phyloP scores from a whole-genome alignment of 768 basidiomycete species.

The Calvatia gigantea region DNA sequence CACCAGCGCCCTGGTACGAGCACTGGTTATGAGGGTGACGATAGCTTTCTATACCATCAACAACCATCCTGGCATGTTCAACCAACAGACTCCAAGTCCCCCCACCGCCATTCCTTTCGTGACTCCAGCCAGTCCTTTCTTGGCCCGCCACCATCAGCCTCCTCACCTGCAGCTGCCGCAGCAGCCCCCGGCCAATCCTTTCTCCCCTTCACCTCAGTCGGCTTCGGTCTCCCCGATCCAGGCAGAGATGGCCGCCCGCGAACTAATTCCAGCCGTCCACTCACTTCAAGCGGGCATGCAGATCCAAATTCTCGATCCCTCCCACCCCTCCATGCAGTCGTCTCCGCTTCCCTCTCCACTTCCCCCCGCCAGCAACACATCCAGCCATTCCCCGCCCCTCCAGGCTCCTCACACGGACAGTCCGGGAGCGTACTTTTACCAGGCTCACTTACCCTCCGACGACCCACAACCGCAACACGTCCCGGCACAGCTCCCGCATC shows the following conservation, averaged over 20 bases:
- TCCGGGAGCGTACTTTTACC: constrained; percentile 54
- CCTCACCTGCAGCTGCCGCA: constrained; percentile 30
- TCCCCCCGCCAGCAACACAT: constrained; percentile 34
- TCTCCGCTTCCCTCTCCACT: constrained; percentile 65
- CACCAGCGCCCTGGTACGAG: constrained; percentile 67
- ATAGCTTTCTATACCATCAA: constrained; percentile 29
- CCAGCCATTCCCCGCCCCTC: constrained; percentile 29
- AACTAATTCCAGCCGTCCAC: constrained; percentile 41
- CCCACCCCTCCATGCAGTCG: constrained; percentile 73
- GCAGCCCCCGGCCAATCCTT: constrained; percentile 60
- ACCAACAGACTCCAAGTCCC: constrained; percentile 11
- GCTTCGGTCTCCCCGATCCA: constrained; percentile 26
- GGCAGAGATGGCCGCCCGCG: constrained; percentile 21
- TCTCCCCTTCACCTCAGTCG: constrained; percentile 48
- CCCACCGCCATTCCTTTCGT: constrained; percentile 64
- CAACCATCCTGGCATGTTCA: constrained; percentile 10
- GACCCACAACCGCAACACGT: constrained; percentile 58
- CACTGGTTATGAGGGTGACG: constrained; percentile 64
- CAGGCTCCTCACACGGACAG: constrained; percentile 22
- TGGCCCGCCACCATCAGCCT: constrained; percentile 26
- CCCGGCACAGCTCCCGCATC: constrained; percentile 73
- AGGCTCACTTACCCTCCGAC: constrained; percentile 47
- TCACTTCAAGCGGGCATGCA: constrained; percentile 45
- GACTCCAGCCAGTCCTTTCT: constrained; percentile 82
- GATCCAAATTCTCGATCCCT: constrained; percentile 42